Percentiles rank a stretch among this genome's conserved stretches.
These are phyloP conservation scores for Jatropha multifida DNA, from an alignment of 441 rosid species.

Conservation along the genomic window DNA sequence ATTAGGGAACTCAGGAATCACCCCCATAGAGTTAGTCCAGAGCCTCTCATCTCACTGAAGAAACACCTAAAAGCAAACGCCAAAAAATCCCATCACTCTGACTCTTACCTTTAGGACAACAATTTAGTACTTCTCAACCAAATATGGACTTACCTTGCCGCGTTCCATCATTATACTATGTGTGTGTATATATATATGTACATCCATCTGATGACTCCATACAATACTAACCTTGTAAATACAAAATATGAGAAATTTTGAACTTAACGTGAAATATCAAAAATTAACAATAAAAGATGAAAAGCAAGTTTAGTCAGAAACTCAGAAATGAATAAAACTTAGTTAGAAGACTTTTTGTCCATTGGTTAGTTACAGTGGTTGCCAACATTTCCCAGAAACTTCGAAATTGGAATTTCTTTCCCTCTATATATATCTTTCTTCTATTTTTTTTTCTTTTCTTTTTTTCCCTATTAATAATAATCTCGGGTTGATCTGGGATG, in stretches of 20 bases:
- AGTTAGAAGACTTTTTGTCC: constrained; percentile 26
- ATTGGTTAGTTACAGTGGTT: constrained; percentile 38
- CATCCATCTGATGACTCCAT: too few relatives aligned
- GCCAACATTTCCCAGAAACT: constrained; percentile 20
- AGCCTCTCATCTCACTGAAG: constrained; percentile 15
- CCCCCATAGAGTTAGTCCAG: constrained; percentile 17
- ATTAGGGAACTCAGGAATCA: constrained; percentile 41
- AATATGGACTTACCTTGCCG: too few relatives aligned
- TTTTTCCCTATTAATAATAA: not conserved
- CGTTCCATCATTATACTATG: too few relatives aligned
- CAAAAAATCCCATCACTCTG: not conserved
- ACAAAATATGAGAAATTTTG: too few relatives aligned
- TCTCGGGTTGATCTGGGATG: not conserved
- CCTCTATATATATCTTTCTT: not conserved
- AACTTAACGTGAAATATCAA: not conserved
- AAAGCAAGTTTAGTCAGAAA: constrained; percentile 27
- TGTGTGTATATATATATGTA: too few relatives aligned
- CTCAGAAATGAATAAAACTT: constrained; percentile 16
- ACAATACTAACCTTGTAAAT: too few relatives aligned
- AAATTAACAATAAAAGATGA: constrained; percentile 3
- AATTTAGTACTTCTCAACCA: not conserved
- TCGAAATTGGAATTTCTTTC: constrained; percentile 12
- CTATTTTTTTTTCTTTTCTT: not conserved
- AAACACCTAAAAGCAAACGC: constrained; percentile 11
- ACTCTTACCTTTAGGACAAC: too few relatives aligned